Conservation (phyloP, 768 basidiomycete genomes). For the Cystobasidium ongulense region DNA sequence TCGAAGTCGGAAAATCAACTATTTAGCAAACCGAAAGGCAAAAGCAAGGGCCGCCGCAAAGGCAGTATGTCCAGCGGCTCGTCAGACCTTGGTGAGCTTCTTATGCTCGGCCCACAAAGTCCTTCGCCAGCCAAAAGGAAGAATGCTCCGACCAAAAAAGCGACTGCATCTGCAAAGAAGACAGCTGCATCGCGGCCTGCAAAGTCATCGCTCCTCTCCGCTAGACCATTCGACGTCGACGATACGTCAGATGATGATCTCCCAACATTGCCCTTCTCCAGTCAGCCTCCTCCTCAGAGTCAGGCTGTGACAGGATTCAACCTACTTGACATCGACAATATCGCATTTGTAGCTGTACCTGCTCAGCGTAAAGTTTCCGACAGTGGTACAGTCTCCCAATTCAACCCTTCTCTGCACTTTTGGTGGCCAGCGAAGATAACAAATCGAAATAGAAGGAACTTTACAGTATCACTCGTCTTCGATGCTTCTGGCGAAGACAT, state of each 20-base stretch:
- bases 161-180: not conserved
- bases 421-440: slow-evolving; percentile 15
- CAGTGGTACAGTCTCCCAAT: not conserved
- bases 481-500: not conserved
- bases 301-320: not conserved
- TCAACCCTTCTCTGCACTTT: not conserved
- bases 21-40: not conserved
- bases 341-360: not conserved
- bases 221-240: not conserved
- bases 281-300: not conserved
- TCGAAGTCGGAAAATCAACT: not conserved
- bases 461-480: not conserved
- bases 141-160: not conserved
- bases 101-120: not conserved
- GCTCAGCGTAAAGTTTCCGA: not conserved
- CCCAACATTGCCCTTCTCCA: not conserved
- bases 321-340: not conserved
- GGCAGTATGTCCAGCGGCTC: not conserved
- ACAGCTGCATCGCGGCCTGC: not conserved
- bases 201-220: not conserved
- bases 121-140: not conserved
- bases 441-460: not conserved
- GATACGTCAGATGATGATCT: not conserved
- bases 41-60: not conserved
- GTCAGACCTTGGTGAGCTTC: not conserved